phyloP scores from a whole-genome alignment of 768 basidiomycete genomes.

The Tylopilus plumbeoviolaceoides region DNA sequence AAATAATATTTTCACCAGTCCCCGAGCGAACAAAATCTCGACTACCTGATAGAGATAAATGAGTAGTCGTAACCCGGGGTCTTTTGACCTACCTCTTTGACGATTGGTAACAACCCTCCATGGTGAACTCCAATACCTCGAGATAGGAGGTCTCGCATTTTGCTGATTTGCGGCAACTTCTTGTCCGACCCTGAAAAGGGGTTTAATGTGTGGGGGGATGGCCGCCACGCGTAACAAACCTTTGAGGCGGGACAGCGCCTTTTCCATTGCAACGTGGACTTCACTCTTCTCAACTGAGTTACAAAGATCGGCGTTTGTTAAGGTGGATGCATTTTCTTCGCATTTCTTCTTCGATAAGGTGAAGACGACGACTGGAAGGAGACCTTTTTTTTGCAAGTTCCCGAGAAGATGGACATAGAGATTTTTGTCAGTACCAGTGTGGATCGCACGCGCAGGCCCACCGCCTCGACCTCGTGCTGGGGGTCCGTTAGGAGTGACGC shows the following conservation, averaged over 20 bases:
- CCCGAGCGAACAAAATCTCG: constrained; percentile 92
- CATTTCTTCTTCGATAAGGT: constrained; percentile 96
- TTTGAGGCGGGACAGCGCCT: constrained; percentile 86
- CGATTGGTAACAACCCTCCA: constrained; percentile 91
- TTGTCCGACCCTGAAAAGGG: constrained; percentile 72
- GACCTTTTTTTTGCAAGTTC: constrained; percentile 75
- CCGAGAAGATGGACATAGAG: constrained; percentile 91
- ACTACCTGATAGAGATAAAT: constrained; percentile 59
- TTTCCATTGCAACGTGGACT: constrained; percentile 91
- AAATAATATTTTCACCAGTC: constrained; percentile 93
- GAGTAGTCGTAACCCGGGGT: neutral
- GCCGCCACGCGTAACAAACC: constrained; percentile 42
- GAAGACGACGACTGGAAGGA: constrained; percentile 94
- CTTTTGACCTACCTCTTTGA: constrained; percentile 76
- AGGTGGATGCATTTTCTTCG: constrained; percentile 90
- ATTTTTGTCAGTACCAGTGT: constrained; percentile 78
- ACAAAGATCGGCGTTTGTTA: constrained; percentile 86
- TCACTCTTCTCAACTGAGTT: constrained; percentile 93
- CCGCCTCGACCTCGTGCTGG: constrained; percentile 40
- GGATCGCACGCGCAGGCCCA: constrained; percentile 51
- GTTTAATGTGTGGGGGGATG: constrained; percentile 2
- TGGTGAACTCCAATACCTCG: constrained; percentile 98
- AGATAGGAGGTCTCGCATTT: constrained; percentile 84
- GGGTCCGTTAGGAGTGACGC: constrained; percentile 39
- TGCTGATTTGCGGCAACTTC: constrained; percentile 86